Percentiles rank a stretch among this genome's conserved stretches.
These are phyloP conservation scores for Coemansia sp. DNA, from an alignment of 192 early-diverging fungal species.

Conservation along the genomic window DNA sequence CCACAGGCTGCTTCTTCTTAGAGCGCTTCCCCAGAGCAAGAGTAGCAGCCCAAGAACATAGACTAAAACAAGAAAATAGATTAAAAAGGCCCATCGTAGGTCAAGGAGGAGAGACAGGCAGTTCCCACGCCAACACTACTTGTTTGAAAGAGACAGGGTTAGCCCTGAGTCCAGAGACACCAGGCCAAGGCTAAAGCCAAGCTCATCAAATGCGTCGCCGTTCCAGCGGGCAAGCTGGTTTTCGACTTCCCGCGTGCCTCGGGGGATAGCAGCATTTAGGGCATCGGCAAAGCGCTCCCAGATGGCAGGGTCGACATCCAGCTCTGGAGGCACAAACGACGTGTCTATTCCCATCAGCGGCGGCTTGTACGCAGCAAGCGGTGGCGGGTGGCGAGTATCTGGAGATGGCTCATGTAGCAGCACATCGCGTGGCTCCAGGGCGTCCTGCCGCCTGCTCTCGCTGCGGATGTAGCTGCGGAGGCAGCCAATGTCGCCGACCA, in stretches of 20 bases:
- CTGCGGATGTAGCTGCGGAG: neutral
- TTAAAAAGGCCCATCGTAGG: too few relatives aligned
- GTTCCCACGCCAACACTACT: neutral
- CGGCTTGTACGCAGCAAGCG: constrained; percentile 9
- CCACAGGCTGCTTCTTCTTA: neutral
- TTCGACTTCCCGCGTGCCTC: constrained; percentile 8
- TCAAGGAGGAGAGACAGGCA: neutral
- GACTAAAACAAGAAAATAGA: too few relatives aligned
- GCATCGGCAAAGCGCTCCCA: constrained; percentile 18
- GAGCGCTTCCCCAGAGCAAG: neutral
- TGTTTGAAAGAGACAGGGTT: neutral
- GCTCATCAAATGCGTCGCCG: constrained; percentile 4
- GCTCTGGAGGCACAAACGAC: constrained; percentile 13
- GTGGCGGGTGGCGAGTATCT: neutral
- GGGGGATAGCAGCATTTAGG: constrained; percentile 11
- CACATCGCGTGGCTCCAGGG: constrained; percentile 10
- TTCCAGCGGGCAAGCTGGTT: constrained; percentile 17
- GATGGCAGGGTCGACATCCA: neutral
- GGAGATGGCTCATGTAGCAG: constrained; percentile 2
- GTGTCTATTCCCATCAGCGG: constrained; percentile 10
- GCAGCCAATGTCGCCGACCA: constrained; percentile 8
- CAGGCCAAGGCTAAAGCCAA: constrained; percentile 10
- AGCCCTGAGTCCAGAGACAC: constrained; percentile 1
- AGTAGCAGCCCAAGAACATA: too few relatives aligned
- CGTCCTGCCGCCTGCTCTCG: constrained; percentile 3